Percentiles rank a stretch among this genome's conserved stretches.
These are phyloP conservation scores for Neurospora tetraspora DNA, from an alignment of 495 filamentous ascomycete species.

Conservation along the genomic window DNA sequence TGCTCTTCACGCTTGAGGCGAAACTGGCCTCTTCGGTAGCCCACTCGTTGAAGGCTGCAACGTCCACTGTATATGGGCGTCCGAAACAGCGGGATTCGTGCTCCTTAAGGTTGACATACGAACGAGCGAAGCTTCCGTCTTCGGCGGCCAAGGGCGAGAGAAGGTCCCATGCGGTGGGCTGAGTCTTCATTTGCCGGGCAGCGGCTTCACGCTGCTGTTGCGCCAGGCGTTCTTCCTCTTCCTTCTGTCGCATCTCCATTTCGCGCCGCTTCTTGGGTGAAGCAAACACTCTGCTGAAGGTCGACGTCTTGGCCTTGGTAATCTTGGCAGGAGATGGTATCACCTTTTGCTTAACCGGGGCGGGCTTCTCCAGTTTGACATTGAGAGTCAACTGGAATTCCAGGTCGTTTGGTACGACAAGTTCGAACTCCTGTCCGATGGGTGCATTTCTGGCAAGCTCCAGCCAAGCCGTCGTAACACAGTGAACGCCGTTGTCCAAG, in stretches of 20 bases:
- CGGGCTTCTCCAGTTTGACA: conserved; percentile 80
- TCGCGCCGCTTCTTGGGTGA: conserved; percentile 94
- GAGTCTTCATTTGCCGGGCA: conserved; percentile 43
- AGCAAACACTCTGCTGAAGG: conserved; percentile 85
- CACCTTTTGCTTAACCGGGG: conserved; percentile 34
- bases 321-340: conserved; percentile 49
- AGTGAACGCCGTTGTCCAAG: conserved; percentile 93
- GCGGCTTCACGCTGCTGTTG: conserved; percentile 59
- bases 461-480: conserved; percentile 91
- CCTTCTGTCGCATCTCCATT: conserved; percentile 68
- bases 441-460: conserved; percentile 88
- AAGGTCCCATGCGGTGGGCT: conserved; percentile 73
- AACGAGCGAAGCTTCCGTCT: conserved; percentile 86
- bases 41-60: conserved; percentile 97
- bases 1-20: conserved; percentile 77
- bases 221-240: conserved; percentile 58
- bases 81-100: conserved; percentile 81
- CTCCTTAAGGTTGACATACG: conserved; percentile 86
- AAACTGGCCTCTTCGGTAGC: conserved; percentile 66
- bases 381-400: conserved; percentile 97
- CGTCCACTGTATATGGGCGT: conserved; percentile 72
- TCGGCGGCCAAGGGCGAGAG: conserved; percentile 74
- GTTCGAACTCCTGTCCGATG: conserved; percentile 96
- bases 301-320: conserved; percentile 58
- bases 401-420: conserved; percentile 90